Percentiles rank a stretch among this genome's conserved stretches.
Evolutionary conservation across 225 moss, liverwort and hornwort species (phyloP).

Genomic region (Antitrichia curtipendula): DNA sequence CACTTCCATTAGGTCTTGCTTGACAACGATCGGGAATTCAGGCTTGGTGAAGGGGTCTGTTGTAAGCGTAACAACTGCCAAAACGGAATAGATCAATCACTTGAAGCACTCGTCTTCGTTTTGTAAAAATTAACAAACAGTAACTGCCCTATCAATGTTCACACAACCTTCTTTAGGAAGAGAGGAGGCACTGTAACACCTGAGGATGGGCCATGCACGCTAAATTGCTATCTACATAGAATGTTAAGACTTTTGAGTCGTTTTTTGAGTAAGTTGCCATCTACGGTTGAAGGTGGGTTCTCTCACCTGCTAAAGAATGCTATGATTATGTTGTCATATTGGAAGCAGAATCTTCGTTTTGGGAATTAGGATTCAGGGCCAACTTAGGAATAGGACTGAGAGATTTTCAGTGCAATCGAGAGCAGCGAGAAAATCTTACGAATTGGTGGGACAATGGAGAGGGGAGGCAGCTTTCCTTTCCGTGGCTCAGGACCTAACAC

Average conservation of each 20-base stretch:
- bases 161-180: background rate
- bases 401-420: background rate
- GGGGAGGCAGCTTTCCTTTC: slow-evolving; percentile 28
- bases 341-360: background rate
- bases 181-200: background rate
- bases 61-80: slow-evolving; percentile 5
- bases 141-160: background rate
- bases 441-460: slow-evolving; percentile 7
- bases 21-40: background rate
- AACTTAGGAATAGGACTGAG: background rate
- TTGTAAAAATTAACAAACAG: background rate
- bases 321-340: background rate
- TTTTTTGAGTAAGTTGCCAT: background rate
- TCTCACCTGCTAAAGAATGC: background rate
- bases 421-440: slow-evolving; percentile 5
- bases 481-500: background rate
- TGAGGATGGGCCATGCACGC: background rate
- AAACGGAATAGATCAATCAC: background rate
- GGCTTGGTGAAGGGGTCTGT: slow-evolving; percentile 2
- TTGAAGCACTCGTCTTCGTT: background rate
- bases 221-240: background rate
- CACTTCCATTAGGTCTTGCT: background rate
- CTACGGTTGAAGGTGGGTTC: background rate
- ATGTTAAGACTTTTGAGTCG: background rate
- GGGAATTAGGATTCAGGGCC: background rate